These are phyloP conservation scores for Nitzschia inconspicua DNA, from an alignment of 108 stramenopile genomes.

Conservation along the genomic window DNA sequence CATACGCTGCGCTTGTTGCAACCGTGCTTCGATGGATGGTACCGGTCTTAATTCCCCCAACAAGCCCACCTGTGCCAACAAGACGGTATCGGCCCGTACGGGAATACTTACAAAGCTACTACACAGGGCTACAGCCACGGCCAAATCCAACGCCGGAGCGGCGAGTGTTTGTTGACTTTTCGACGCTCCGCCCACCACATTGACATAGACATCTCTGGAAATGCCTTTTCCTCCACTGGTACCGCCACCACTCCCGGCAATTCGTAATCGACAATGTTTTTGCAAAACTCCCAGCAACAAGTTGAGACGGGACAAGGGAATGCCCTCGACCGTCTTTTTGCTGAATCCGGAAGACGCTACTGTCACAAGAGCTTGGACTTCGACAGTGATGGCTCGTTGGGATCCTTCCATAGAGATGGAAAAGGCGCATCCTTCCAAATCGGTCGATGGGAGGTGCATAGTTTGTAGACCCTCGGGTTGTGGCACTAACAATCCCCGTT, in stretches of 20 bases:
- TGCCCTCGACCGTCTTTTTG: constrained; percentile 53
- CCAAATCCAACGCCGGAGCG: constrained; percentile 67
- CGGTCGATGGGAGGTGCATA: constrained; percentile 42
- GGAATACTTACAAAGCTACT: constrained; percentile 75
- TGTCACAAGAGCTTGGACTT: constrained; percentile 49
- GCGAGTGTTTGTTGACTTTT: constrained; percentile 17
- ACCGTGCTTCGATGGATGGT: constrained; percentile 64
- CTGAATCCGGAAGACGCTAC: constrained; percentile 28
- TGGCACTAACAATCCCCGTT: constrained; percentile 59
- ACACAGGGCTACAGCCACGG: constrained; percentile 78
- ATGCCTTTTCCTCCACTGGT: constrained; percentile 63
- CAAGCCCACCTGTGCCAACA: constrained; percentile 93
- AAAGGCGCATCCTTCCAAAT: constrained; percentile 87
- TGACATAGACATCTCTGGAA: constrained; percentile 82
- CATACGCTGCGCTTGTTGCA: constrained; percentile 77
- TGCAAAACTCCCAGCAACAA: constrained; percentile 89
- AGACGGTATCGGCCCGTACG: constrained; percentile 89
- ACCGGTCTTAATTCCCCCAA: constrained; percentile 86
- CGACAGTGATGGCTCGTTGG: constrained; percentile 81
- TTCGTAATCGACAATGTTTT: constrained; percentile 55
- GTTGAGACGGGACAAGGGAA: constrained; percentile 67
- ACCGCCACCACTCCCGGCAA: too few relatives aligned
- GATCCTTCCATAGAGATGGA: constrained; percentile 82
- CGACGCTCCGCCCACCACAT: constrained; percentile 80
- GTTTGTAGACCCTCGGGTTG: constrained; percentile 85